These are phyloP conservation scores for Eleusine indica DNA, from an alignment of 176 grass and related monocot species.

Conservation along the genomic window DNA sequence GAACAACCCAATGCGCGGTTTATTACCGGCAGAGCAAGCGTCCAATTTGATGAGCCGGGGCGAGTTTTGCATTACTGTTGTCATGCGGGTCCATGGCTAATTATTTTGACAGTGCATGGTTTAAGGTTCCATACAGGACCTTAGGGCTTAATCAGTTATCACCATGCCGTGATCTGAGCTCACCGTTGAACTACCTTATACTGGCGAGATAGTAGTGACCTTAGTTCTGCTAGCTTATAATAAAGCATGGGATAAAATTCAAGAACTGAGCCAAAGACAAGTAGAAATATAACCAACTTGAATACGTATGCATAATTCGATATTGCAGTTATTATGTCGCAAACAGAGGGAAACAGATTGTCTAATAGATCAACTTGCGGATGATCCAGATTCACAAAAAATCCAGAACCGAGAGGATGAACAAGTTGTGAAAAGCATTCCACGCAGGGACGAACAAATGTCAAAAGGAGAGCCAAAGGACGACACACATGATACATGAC, in stretches of 20 bases:
- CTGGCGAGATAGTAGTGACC: no score
- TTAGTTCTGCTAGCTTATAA: not conserved
- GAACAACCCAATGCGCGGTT: no score
- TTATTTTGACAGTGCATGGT: no score
- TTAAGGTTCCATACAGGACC: not conserved
- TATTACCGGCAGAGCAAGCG: no score
- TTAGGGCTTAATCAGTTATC: not conserved
- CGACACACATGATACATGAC: not conserved
- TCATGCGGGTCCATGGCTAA: no score
- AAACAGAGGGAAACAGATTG: not conserved
- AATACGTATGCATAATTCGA: not conserved
- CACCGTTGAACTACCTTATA: not conserved
- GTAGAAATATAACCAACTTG: not conserved
- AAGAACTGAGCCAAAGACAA: not conserved
- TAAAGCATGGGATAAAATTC: not conserved
- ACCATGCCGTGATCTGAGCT: not conserved
- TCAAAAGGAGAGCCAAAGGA: constrained; percentile 22
- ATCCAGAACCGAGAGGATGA: constrained; percentile 17
- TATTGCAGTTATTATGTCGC: not conserved
- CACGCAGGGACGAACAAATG: constrained; percentile 18
- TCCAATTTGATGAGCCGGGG: no score
- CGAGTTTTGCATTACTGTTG: no score
- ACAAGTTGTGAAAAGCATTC: constrained; percentile 30
- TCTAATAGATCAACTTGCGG: not conserved
- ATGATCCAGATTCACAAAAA: constrained; percentile 21